Evolutionary conservation across 2,329 filamentous ascomycete genomes (phyloP).

Genomic region (Aspergillus sp.): DNA sequence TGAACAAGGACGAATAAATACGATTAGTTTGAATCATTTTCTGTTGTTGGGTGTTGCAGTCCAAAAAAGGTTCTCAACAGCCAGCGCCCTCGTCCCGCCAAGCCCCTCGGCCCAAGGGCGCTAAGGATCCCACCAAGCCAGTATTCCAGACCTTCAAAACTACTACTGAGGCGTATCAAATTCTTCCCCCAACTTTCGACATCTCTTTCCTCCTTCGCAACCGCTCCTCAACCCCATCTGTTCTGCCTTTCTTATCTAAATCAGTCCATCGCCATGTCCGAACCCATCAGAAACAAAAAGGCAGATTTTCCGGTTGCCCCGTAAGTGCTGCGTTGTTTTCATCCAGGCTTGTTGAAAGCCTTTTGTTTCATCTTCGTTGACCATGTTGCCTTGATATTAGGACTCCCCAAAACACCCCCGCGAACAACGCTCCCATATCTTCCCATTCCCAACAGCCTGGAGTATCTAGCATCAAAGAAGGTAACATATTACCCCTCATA

Average conservation of each 20-base stretch:
- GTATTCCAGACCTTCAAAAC: constrained; percentile 29
- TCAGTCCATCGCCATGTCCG: constrained; percentile 46
- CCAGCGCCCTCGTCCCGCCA: constrained; percentile 27
- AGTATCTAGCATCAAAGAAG: constrained; percentile 93
- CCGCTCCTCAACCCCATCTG: constrained; percentile 15
- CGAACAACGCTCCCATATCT: constrained; percentile 90
- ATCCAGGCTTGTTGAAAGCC: constrained; percentile 2
- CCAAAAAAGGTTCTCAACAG: constrained; percentile 25
- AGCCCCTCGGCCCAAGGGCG: constrained; percentile 34
- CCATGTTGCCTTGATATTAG: constrained; percentile 44
- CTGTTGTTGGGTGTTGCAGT: constrained; percentile 24
- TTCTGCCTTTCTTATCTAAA: constrained; percentile 6
- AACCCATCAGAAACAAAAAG: constrained; percentile 61
- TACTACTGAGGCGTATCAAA: constrained; percentile 25
- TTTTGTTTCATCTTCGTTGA: constrained; percentile 1
- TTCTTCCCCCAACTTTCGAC: constrained; percentile 26
- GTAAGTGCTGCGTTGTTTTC: constrained; percentile 42
- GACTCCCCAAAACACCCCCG: constrained; percentile 96
- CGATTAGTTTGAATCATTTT: neutral
- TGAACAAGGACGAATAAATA: no score
- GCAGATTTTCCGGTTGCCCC: constrained; percentile 54
- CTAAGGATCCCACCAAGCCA: constrained; percentile 36
- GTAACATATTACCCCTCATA: constrained; percentile 47
- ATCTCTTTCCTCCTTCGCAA: constrained; percentile 11
- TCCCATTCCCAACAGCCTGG: constrained; percentile 94